Evolutionary conservation across 148 eudicot species (phyloP), one percentile per base, ranked within the genome.

Genomic region (Arctostaphylos glauca): DNA sequence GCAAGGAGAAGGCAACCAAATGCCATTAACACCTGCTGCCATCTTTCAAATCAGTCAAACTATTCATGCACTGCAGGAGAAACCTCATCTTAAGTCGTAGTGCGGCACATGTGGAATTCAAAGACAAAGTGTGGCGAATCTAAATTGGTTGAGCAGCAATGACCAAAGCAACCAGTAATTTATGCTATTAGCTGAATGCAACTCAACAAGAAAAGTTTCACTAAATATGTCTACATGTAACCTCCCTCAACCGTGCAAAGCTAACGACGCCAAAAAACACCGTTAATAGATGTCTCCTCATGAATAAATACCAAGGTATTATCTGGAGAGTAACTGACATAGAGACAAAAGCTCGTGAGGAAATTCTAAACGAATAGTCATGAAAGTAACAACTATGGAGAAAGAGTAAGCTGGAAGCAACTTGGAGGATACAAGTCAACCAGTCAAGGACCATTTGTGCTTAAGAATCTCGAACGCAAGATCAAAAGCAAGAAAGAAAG

Each of bases 361-460:
- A 12, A 43, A 31, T 15, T 8, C 16, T n/a, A 15, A 70, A 44
- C 2, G 8, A 19, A 5, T 7, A 43, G 49, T 14, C 46, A 71
- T 9, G 3, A 14, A 8, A 18, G 60, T 56, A 18, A 56, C 60
- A 25, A 64, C 21, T 21, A 21, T 25, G 38, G 7, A 68, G 15
- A 5, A 43, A 43, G 19, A 71, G 74, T 71, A 15, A 41, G 49
- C n/a, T 1, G 74, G 49, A 70, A 67, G 72, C 68, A 67, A 68
- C 74, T 72, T 72, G 76, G 76, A 72, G 25, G 74, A 70, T 70
- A 41, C 21, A 60, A 41, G 6, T 66, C 76, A 72, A 72, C 12
- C 9, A 46, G 52, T 44, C 76, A 72, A 18, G 12, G 52, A 72
- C 52, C 14, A 8, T 44, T 46, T 13, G 9, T 1, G 41, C 38